phyloP scores from a whole-genome alignment of 352 stramenopile species.

The Globisporangium radiosum region DNA sequence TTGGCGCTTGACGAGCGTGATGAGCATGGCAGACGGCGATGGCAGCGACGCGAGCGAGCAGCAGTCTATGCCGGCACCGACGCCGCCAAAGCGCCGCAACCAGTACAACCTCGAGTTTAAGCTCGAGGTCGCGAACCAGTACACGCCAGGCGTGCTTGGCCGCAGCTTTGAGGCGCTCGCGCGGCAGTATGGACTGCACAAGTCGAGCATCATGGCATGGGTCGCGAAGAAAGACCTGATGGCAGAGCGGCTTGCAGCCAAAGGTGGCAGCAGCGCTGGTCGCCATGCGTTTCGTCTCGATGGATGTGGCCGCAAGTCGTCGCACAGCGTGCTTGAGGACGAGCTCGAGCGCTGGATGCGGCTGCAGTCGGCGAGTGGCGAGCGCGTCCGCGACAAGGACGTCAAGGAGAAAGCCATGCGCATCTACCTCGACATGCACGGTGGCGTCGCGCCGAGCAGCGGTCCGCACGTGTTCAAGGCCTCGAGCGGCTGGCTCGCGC shows the following conservation, averaged over 20 bases:
- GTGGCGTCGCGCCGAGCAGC: background rate
- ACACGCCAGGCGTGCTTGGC: slow-evolving; percentile 6
- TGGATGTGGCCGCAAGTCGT: slow-evolving; percentile 5
- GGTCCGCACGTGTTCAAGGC: slow-evolving; percentile 10
- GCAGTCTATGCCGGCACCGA: background rate
- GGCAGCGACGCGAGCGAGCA: no score
- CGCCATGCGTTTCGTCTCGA: slow-evolving; percentile 11
- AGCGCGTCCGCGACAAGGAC: slow-evolving; percentile 14
- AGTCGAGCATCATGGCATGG: slow-evolving; percentile 16
- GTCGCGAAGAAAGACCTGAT: slow-evolving; percentile 12
- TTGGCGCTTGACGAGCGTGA: no score
- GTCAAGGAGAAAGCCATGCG: slow-evolving; percentile 9
- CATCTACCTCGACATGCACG: slow-evolving; percentile 11
- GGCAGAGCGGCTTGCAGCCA: slow-evolving; percentile 3
- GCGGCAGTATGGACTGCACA: slow-evolving; percentile 14
- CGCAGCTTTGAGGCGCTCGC: slow-evolving; percentile 14
- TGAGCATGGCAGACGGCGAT: no score
- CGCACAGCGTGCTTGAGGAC: slow-evolving; percentile 10
- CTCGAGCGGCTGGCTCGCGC: slow-evolving; percentile 17
- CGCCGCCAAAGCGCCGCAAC: slow-evolving; percentile 9
- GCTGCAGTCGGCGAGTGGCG: slow-evolving; percentile 5
- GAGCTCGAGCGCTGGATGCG: slow-evolving; percentile 13
- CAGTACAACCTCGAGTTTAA: slow-evolving; percentile 23
- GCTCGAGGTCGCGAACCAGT: slow-evolving; percentile 13
- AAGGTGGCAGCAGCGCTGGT: background rate